phyloP scores from a whole-genome alignment of 495 filamentous ascomycete species.

The Sabuloglossum arenarium region DNA sequence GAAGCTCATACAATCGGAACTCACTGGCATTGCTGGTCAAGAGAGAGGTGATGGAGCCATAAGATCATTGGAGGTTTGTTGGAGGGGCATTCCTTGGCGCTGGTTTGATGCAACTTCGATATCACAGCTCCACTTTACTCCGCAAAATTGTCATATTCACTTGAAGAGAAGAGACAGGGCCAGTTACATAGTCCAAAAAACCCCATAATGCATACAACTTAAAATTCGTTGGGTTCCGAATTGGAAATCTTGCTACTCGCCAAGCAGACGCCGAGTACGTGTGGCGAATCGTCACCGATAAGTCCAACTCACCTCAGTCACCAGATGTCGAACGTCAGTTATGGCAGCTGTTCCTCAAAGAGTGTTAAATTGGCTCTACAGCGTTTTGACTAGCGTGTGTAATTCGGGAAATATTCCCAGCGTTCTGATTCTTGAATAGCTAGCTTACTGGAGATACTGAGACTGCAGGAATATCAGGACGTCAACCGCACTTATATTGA shows the following conservation, averaged over 20 bases:
- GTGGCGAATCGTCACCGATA: background rate
- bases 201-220: too few relatives aligned
- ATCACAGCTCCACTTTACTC: too few relatives aligned
- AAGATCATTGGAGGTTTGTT: background rate
- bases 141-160: too few relatives aligned
- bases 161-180: too few relatives aligned
- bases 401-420: background rate
- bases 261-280: background rate
- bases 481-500: conserved; percentile 84
- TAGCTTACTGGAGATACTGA: conserved; percentile 7
- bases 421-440: background rate
- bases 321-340: conserved; percentile 1
- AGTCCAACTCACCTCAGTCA: background rate
- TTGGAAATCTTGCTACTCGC: too few relatives aligned
- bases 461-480: conserved; percentile 67
- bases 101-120: too few relatives aligned
- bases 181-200: too few relatives aligned
- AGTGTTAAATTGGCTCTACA: conserved; percentile 88
- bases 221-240: too few relatives aligned
- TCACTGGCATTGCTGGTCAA: background rate
- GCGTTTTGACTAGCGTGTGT: conserved; percentile 58
- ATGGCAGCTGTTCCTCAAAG: conserved; percentile 72
- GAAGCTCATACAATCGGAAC: background rate
- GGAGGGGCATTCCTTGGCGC: background rate
- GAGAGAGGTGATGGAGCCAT: background rate